A percentile compares a stretch with the other conserved stretches of the same genome.
These are phyloP conservation scores for Lignosus rhinocerotis DNA, from an alignment of 1,284 basidiomycete genomes.

Conservation along the genomic window DNA sequence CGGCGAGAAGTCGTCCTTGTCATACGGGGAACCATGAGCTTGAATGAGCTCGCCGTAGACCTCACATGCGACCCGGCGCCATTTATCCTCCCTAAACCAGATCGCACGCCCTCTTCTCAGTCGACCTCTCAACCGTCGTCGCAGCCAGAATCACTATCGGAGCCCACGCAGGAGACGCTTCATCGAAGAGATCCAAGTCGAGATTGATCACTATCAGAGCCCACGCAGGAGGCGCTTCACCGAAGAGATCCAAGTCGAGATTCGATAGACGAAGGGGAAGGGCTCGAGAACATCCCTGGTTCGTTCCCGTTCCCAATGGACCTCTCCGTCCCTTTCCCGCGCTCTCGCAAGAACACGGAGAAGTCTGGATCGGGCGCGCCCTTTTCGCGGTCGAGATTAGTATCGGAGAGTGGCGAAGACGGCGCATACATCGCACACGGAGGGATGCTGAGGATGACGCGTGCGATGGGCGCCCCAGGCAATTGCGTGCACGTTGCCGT, in stretches of 20 bases:
- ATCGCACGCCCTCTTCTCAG: slow-evolving; percentile 3
- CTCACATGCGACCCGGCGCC: slow-evolving; percentile 73
- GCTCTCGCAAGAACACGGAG: slow-evolving; percentile 10
- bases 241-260: slow-evolving; percentile 8
- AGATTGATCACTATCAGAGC: slow-evolving; percentile 29
- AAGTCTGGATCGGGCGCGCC: slow-evolving; percentile 3
- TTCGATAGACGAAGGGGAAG: slow-evolving; percentile 29
- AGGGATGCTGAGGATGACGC: slow-evolving; percentile 79
- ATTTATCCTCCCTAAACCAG: slow-evolving; percentile 47
- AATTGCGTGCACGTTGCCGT: slow-evolving; percentile 80
- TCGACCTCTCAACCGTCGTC: background rate
- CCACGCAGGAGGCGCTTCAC: slow-evolving; percentile 24
- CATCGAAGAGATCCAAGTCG: background rate
- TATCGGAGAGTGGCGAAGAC: slow-evolving; percentile 21
- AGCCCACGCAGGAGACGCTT: slow-evolving; percentile 25
- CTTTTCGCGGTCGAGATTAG: slow-evolving; percentile 1
- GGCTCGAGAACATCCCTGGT: slow-evolving; percentile 32
- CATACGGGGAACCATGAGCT: slow-evolving; percentile 77
- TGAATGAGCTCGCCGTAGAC: slow-evolving; percentile 83
- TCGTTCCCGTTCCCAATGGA: slow-evolving; percentile 35
- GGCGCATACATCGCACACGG: slow-evolving; percentile 65
- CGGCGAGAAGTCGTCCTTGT: slow-evolving; percentile 74
- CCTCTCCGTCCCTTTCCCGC: slow-evolving; percentile 27
- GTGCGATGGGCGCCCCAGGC: slow-evolving; percentile 74
- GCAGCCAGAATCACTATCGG: slow-evolving; percentile 36